Evolutionary conservation across 2,329 filamentous ascomycete species (phyloP), one percentile per base, ranked within the genome.

Genomic region (Botryotinia convoluta): DNA sequence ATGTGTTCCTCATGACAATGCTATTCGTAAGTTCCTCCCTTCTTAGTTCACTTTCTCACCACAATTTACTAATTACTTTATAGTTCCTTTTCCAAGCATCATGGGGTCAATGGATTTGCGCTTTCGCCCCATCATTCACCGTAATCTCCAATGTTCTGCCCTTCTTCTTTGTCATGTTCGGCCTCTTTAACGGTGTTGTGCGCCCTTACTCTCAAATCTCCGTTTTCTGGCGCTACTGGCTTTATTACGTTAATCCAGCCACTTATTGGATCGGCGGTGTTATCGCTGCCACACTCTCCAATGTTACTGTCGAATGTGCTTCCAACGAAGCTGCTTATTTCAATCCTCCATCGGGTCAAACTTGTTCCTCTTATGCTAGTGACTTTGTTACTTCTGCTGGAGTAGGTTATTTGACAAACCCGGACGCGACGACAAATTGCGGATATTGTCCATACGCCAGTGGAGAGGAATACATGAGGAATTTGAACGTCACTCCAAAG

Each of bases 71-170:
- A 70, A 73, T 29, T 1, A 16, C 26, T 39, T 16, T 29, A 10
- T 8, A 73, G 67, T 61, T 73, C 63, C 57, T 73, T 16, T 70
- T 73, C 65, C 64, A 73, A 73, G 87, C 87, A 45, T 90, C 86
- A 77, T 95, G 91, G 92, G 93, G 92, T 32, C 93, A 94, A 80
- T 95, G 92, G 92, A 93, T 73, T 37, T 75, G 90, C 75, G 93
- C 93, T 0, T 94, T 94, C 81, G 92, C 93, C 0, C 92, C 93
- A 0, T 90, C 86, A 59, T 94, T 94, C 83, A 93, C 92, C 0
- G 91, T 94, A 75, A 93, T 95, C 76, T 89, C 89, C 61, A 94
- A 95, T 79, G 83, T 79, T 37, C 75, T 80, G 1, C 79, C 79
- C 9, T 79, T 79, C 74, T 80, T 81, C 73, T 79, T 80, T 69